Evolutionary conservation across 257 asterid genomes (phyloP).

Genomic region (Gentiana dahurica): DNA sequence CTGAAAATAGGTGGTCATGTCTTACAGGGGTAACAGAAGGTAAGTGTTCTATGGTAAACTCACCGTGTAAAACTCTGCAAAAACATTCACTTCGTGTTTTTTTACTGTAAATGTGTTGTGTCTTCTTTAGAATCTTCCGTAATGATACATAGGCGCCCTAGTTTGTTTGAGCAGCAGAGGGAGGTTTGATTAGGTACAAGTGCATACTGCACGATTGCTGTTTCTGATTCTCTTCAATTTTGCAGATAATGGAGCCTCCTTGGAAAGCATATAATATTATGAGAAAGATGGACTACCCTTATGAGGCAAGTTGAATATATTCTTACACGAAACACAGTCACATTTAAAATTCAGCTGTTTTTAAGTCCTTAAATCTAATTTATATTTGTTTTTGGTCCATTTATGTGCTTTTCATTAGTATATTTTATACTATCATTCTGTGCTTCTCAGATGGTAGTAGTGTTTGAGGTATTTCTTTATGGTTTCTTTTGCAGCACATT

Average conservation of each 20-base stretch:
- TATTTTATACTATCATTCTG: neutral
- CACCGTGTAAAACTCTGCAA: no score
- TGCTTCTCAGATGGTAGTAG: no score
- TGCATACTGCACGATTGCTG: conserved; percentile 3
- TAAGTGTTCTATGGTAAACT: no score
- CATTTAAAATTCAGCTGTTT: neutral
- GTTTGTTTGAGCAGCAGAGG: no score
- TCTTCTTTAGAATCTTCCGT: no score
- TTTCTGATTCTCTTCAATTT: conserved; percentile 11
- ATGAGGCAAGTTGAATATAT: conserved; percentile 56
- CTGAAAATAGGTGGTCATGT: no score
- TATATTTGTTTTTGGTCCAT: neutral
- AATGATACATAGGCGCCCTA: no score
- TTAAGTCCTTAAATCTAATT: neutral
- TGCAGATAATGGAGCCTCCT: conserved; percentile 98
- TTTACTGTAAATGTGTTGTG: no score
- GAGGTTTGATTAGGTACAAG: neutral
- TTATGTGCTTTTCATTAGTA: neutral
- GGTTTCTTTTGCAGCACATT: conserved; percentile 63
- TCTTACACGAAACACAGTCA: conserved; percentile 9
- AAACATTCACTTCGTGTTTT: no score
- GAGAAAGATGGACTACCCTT: conserved; percentile 94
- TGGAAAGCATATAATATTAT: conserved; percentile 83
- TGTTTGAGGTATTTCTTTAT: neutral
- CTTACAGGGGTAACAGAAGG: no score